Conservation (phyloP, 495 filamentous ascomycete genomes). For the Hyaloscypha variabilis region DNA sequence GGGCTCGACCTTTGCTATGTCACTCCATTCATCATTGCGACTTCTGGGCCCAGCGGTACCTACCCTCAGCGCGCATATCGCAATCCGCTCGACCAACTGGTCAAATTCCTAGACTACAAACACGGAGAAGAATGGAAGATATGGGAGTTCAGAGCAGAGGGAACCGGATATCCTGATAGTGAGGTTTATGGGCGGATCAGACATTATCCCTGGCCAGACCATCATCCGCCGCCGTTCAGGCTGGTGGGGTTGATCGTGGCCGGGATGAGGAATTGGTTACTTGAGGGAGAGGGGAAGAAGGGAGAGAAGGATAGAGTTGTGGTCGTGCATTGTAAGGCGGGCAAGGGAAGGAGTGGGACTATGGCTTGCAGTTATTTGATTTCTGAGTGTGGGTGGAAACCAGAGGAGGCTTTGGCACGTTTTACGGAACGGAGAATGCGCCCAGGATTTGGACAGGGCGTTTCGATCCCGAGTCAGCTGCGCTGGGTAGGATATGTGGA, state of each 20-base stretch:
- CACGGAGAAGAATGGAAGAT: constrained; percentile 87
- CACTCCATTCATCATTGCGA: constrained; percentile 71
- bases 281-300: constrained; percentile 45
- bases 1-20: constrained; percentile 96
- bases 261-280: constrained; percentile 86
- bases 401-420: constrained; percentile 72
- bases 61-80: constrained; percentile 92
- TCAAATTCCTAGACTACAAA: constrained; percentile 81
- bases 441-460: constrained; percentile 81
- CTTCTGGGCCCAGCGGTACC: constrained; percentile 83
- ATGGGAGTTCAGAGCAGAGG: constrained; percentile 97
- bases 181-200: constrained; percentile 82
- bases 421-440: constrained; percentile 92
- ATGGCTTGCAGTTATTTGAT: constrained; percentile 87
- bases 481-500: constrained; percentile 91
- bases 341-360: constrained; percentile 93
- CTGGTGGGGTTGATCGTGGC: constrained; percentile 86
- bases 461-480: constrained; percentile 92
- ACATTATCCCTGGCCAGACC: constrained; percentile 96
- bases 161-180: constrained; percentile 89
- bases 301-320: constrained; percentile 57
- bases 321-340: constrained; percentile 97
- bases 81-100: constrained; percentile 83
- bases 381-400: constrained; percentile 83
- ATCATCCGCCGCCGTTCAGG: constrained; percentile 93